Percentiles rank a stretch among this genome's conserved stretches.
phyloP scores from a whole-genome alignment of 192 early-diverging fungal species.

The Mortierella alpina region DNA sequence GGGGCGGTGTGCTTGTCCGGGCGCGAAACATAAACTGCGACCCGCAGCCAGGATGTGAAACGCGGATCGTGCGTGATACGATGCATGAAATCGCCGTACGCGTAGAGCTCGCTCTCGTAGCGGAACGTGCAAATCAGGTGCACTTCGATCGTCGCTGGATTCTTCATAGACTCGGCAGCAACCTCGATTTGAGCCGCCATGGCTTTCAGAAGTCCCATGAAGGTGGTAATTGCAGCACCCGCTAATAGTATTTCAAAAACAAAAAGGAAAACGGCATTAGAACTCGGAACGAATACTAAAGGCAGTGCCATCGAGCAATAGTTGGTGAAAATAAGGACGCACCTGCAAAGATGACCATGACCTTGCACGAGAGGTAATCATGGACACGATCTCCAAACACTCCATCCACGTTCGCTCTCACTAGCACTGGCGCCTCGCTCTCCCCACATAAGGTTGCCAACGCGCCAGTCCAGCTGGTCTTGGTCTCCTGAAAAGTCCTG shows the following conservation, averaged over 20 bases:
- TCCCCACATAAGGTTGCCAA: slow-evolving; percentile 25
- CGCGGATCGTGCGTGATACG: slow-evolving; percentile 37
- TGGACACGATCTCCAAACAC: slow-evolving; percentile 47
- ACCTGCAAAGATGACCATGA: slow-evolving; percentile 49
- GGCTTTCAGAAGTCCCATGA: slow-evolving; percentile 36
- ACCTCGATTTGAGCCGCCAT: slow-evolving; percentile 45
- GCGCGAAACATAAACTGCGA: slow-evolving; percentile 32
- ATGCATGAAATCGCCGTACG: slow-evolving; percentile 47
- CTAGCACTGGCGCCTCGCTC: slow-evolving; percentile 3
- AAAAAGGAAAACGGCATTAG: neutral
- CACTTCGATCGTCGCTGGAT: slow-evolving; percentile 9
- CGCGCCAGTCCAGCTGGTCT: slow-evolving; percentile 36
- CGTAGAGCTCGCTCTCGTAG: slow-evolving; percentile 45
- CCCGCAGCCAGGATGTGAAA: slow-evolving; percentile 36
- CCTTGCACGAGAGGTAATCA: slow-evolving; percentile 22
- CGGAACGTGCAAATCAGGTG: slow-evolving; percentile 46
- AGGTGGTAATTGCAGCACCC: slow-evolving; percentile 49
- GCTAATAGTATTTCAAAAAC: neutral
- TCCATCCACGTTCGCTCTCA: slow-evolving; percentile 34
- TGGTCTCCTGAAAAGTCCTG: slow-evolving; percentile 39
- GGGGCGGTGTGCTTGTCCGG: slow-evolving; percentile 29
- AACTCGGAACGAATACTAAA: neutral
- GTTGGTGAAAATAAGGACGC: neutral
- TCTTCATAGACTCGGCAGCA: neutral
- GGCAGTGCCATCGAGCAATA: neutral